Percentiles rank a stretch among this genome's conserved stretches.
phyloP scores from a whole-genome alignment of 1,284 basidiomycete genomes.

The Malassezia japonica region DNA sequence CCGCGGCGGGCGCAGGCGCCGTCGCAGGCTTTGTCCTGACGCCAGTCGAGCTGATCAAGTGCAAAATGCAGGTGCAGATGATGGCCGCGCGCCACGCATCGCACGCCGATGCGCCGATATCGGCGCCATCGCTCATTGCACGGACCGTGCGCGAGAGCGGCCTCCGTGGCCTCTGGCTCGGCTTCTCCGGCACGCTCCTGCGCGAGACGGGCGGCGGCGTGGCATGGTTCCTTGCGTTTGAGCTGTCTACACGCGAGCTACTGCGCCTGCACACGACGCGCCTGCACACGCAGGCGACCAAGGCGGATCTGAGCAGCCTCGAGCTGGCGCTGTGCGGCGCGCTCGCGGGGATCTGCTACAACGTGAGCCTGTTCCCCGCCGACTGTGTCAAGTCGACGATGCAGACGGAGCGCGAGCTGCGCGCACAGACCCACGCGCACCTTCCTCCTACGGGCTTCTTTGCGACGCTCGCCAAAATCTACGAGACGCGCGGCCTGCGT shows the following conservation, averaged over 20 bases:
- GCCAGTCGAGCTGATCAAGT: slow-evolving; percentile 83
- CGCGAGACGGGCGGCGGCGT: slow-evolving; percentile 77
- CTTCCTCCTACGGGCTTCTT: slow-evolving; percentile 59
- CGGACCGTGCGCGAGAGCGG: slow-evolving; percentile 61
- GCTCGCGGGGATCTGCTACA: slow-evolving; percentile 75
- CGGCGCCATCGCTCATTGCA: slow-evolving; percentile 58
- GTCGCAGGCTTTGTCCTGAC: slow-evolving; percentile 76
- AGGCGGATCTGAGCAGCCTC: slow-evolving; percentile 58
- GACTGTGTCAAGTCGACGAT: slow-evolving; percentile 90
- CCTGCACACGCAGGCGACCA: background rate
- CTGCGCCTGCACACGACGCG: slow-evolving; percentile 12
- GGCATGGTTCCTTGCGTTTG: slow-evolving; percentile 80
- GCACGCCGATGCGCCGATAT: background rate
- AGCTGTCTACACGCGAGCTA: slow-evolving; percentile 49
- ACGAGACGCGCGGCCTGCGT: slow-evolving; percentile 62
- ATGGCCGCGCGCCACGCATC: slow-evolving; percentile 51
- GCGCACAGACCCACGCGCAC: slow-evolving; percentile 31
- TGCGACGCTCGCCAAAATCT: slow-evolving; percentile 66
- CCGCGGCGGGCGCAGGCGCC: slow-evolving; percentile 71
- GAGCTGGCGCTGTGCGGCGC: slow-evolving; percentile 80
- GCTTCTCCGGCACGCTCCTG: slow-evolving; percentile 67
- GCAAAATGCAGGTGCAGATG: slow-evolving; percentile 91
- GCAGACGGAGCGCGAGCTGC: slow-evolving; percentile 83
- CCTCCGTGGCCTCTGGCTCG: slow-evolving; percentile 70
- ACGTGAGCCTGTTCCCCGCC: slow-evolving; percentile 54